These are phyloP conservation scores for Ophiocordyceps camponoti-saundersi DNA, from an alignment of 2,329 filamentous ascomycete genomes.

Conservation along the genomic window DNA sequence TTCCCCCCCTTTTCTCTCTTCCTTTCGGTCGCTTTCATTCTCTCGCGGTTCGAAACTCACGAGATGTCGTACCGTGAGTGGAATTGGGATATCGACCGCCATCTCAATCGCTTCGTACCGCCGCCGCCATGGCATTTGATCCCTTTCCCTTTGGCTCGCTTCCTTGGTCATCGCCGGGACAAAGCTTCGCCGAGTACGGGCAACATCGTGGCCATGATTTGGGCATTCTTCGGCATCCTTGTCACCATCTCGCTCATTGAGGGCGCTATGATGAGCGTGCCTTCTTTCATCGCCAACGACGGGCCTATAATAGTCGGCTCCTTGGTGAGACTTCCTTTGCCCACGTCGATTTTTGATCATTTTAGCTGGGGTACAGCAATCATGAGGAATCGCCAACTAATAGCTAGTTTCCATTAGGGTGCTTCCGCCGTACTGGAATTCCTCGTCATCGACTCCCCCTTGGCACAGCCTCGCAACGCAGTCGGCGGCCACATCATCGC, in stretches of 20 bases:
- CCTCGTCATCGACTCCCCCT: slow-evolving; percentile 52
- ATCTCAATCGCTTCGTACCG: slow-evolving; percentile 55
- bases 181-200: slow-evolving; percentile 24
- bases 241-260: slow-evolving; percentile 42
- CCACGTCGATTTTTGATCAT: too few relatives aligned
- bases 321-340: slow-evolving; percentile 35
- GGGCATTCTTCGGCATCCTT: slow-evolving; percentile 50
- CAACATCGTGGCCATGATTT: slow-evolving; percentile 40
- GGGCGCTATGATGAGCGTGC: slow-evolving; percentile 34
- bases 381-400: too few relatives aligned
- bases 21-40: not conserved
- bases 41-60: not conserved
- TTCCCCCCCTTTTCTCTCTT: not conserved
- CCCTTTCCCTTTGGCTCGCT: slow-evolving; percentile 48
- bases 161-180: slow-evolving; percentile 43
- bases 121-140: slow-evolving; percentile 45
- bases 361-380: too few relatives aligned
- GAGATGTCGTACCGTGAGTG: slow-evolving; percentile 13
- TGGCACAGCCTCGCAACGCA: slow-evolving; percentile 56
- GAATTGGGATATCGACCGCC: slow-evolving; percentile 62
- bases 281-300: slow-evolving; percentile 31
- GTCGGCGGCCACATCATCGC: slow-evolving; percentile 50
- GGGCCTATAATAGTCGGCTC: slow-evolving; percentile 48
- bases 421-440: slow-evolving; percentile 64
- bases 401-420: too few relatives aligned